Percentiles rank a stretch among this genome's conserved stretches.
Conservation (phyloP, 495 filamentous ascomycete species). For the Xylaria castorea region DNA sequence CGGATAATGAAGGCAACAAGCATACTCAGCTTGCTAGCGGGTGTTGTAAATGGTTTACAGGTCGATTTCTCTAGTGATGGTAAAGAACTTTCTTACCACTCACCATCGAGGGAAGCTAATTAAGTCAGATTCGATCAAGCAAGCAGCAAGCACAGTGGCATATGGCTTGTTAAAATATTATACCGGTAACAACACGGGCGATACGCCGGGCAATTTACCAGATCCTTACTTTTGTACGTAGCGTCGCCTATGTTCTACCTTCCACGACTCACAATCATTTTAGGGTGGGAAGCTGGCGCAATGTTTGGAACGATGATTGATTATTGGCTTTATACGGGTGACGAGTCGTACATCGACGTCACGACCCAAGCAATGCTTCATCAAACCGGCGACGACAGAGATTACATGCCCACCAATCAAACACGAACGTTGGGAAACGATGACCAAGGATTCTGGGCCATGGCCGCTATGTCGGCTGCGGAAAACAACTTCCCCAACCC, state of each 20-base stretch:
- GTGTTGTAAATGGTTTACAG: slow-evolving; percentile 8
- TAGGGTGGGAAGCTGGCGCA: slow-evolving; percentile 78
- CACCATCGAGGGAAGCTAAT: not conserved
- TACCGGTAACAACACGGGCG: slow-evolving; percentile 72
- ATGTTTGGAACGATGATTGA: slow-evolving; percentile 80
- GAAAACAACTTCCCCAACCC: slow-evolving; percentile 78
- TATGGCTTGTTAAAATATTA: slow-evolving; percentile 64
- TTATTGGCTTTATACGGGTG: slow-evolving; percentile 84
- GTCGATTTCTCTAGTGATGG: slow-evolving; percentile 25
- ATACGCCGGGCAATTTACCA: slow-evolving; percentile 74
- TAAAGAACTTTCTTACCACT: not conserved
- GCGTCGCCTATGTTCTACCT: not conserved
- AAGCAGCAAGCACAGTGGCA: slow-evolving; percentile 53
- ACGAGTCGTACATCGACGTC: slow-evolving; percentile 73
- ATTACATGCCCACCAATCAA: slow-evolving; percentile 86
- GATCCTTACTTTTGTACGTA: slow-evolving; percentile 72
- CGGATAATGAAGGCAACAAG: slow-evolving; percentile 15
- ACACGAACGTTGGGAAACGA: slow-evolving; percentile 80
- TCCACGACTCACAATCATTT: slow-evolving; percentile 25
- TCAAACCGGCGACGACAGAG: slow-evolving; percentile 69
- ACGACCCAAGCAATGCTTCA: slow-evolving; percentile 71
- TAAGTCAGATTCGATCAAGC: slow-evolving; percentile 48
- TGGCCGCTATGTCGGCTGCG: slow-evolving; percentile 81
- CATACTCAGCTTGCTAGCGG: not conserved
- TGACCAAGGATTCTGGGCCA: slow-evolving; percentile 87